These are phyloP conservation scores for Penicillium alfredii DNA, from an alignment of 495 filamentous ascomycete species.

Conservation along the genomic window DNA sequence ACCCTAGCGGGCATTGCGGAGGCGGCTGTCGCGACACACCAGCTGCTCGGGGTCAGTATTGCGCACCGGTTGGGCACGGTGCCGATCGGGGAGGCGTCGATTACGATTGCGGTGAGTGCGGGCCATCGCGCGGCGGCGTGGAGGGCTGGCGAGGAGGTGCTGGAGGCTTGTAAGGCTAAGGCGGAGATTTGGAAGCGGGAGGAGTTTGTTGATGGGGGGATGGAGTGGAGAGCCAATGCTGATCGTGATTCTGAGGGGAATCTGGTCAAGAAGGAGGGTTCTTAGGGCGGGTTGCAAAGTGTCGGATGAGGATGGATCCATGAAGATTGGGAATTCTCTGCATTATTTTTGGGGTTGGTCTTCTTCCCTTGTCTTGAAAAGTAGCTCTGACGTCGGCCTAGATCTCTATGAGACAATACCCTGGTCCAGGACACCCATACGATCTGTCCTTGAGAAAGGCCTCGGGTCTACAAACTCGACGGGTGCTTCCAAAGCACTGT, in stretches of 20 bases:
- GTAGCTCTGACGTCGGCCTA: too few relatives aligned
- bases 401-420: too few relatives aligned
- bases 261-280: slow-evolving; percentile 6
- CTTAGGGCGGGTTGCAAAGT: slow-evolving; percentile 1
- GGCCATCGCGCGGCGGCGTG: slow-evolving; percentile 87
- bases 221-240: slow-evolving; percentile 86
- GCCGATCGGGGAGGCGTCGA: slow-evolving; percentile 84
- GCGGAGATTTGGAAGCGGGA: slow-evolving; percentile 97
- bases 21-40: slow-evolving; percentile 51
- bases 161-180: slow-evolving; percentile 78
- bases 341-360: too few relatives aligned
- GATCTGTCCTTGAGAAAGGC: too few relatives aligned
- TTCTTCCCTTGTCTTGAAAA: too few relatives aligned
- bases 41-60: slow-evolving; percentile 65
- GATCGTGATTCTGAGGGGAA: slow-evolving; percentile 57
- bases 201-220: slow-evolving; percentile 75
- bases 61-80: slow-evolving; percentile 82
- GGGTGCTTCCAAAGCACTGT: too few relatives aligned
- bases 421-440: too few relatives aligned
- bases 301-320: slow-evolving; percentile 1
- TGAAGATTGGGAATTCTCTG: too few relatives aligned
- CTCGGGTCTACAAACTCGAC: too few relatives aligned
- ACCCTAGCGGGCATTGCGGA: slow-evolving; percentile 67
- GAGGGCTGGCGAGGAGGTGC: slow-evolving; percentile 80
- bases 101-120: slow-evolving; percentile 80